Evolutionary conservation across 257 asterid species (phyloP).

Genomic region (Echites panduratus): DNA sequence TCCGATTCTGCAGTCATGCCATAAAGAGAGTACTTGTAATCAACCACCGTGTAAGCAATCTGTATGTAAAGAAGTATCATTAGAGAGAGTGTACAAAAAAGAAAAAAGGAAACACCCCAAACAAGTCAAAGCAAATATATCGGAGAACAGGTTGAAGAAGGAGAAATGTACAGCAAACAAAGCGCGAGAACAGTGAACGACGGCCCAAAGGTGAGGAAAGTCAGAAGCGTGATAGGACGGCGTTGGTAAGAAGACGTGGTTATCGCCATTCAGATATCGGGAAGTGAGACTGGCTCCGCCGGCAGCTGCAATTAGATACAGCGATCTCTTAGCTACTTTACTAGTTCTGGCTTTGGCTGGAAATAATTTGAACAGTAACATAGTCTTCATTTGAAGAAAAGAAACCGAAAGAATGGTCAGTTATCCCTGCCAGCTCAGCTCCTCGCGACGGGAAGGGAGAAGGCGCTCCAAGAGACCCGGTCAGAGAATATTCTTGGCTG

Average conservation of each 20-base stretch:
- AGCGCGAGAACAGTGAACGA: slow-evolving; percentile 80
- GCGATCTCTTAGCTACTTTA: slow-evolving; percentile 12
- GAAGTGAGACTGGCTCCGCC: slow-evolving; percentile 43
- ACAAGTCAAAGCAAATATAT: not conserved
- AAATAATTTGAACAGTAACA: not conserved
- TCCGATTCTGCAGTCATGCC: slow-evolving; percentile 39
- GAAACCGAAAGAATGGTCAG: not conserved
- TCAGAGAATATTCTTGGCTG: not conserved
- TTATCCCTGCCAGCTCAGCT: not conserved
- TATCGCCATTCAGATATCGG: slow-evolving; percentile 26
- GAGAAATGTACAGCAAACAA: slow-evolving; percentile 40
- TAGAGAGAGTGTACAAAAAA: not conserved
- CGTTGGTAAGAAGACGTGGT: slow-evolving; percentile 10
- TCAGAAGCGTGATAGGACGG: slow-evolving; percentile 13
- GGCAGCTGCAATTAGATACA: slow-evolving; percentile 42
- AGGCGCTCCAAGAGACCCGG: not conserved
- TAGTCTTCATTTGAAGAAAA: slow-evolving; percentile 10
- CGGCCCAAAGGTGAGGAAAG: slow-evolving; percentile 50
- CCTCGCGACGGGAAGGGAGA: not conserved
- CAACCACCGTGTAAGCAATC: slow-evolving; percentile 58
- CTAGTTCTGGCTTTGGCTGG: slow-evolving; percentile 22
- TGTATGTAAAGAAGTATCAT: slow-evolving; percentile 15
- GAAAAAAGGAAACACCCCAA: not conserved
- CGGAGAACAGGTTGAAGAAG: not conserved
- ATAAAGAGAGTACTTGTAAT: slow-evolving; percentile 66